phyloP scores from a whole-genome alignment of 2,329 filamentous ascomycete genomes.

The Bipolaris victoriae region DNA sequence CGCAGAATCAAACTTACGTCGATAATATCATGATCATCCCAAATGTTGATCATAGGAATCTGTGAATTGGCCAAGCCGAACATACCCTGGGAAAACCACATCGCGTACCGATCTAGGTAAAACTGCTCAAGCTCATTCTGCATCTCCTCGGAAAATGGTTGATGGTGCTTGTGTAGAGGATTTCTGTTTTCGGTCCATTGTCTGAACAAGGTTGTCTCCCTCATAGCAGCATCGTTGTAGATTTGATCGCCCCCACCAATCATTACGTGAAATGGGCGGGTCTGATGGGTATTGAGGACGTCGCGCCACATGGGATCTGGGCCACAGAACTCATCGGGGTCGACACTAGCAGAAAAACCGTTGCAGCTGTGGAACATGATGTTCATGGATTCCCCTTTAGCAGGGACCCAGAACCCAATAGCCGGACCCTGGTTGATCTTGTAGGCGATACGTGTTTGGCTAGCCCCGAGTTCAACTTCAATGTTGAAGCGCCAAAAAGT shows the following conservation, averaged over 20 bases:
- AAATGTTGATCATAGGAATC: constrained; percentile 98
- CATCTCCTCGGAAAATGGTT: constrained; percentile 79
- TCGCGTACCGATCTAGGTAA: constrained; percentile 85
- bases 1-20: constrained; percentile 45
- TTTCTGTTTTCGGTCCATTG: constrained; percentile 86
- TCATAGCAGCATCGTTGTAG: constrained; percentile 86
- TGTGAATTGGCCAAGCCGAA: constrained; percentile 93
- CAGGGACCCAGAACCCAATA: constrained; percentile 93
- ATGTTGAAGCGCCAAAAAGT: constrained; percentile 99
- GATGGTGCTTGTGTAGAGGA: constrained; percentile 76
- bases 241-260: constrained; percentile 96
- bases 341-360: constrained; percentile 83
- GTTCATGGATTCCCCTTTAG: constrained; percentile 86
- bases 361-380: constrained; percentile 99
- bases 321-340: constrained; percentile 81
- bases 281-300: constrained; percentile 90
- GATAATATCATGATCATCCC: constrained; percentile 80
- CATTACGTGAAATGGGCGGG: constrained; percentile 96
- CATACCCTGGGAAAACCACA: constrained; percentile 95
- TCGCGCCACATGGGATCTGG: constrained; percentile 98
- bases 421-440: constrained; percentile 91
- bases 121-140: constrained; percentile 87
- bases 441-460: constrained; percentile 88
- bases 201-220: constrained; percentile 75
- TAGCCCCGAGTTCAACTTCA: constrained; percentile 80